Base-by-base conservation (phyloP, 1,284 basidiomycete species). In the Moesziomyces parantarcticus region DNA sequence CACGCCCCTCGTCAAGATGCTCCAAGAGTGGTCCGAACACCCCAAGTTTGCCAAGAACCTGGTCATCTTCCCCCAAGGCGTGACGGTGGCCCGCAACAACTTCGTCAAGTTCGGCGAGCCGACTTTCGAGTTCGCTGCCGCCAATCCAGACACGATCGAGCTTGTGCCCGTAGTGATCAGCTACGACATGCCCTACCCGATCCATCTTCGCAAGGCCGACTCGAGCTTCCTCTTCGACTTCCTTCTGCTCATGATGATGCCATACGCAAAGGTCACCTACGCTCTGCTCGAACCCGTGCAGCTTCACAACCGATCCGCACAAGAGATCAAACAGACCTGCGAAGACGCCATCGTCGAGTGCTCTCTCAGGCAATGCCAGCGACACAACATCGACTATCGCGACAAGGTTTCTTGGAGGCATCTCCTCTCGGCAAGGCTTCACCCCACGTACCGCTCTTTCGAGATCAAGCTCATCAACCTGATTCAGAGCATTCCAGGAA, bases 191-290 rank as follows among this genome's bases (percentile, higher is more conserved):
- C 59, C 59, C 11, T 62, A 62, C 40, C 59, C 59, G 6, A 56
- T 62, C 49, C 59, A 62, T 29, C 48, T 62, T 7, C 59, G 59
- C 43, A 62, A 62, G 23, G 59, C 59, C 43, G 43, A 62, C 49
- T 62, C 59, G 49, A 62, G 59, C 59, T 62, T 56, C 59, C 29
- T 62, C 20, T 62, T 56, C 49, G 59, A 62, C 32, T 62, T 62
- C 49, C 41, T 62, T 20, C 49, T 62, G 20, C 43, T 62, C 43
- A 51, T 56, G 59, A 62, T 62, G 59, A 56, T 62, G 53, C 59
- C 59, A 2, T 62, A 62, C 29, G 59, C 59, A 29, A 62, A 56
- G 48, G 59, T 62, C 29, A 62, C 59, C 18, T 62, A 62, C 34
- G 53, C 49, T 5, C 21, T 62, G 11, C 59, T 62, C 44, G 53